Evolutionary conservation across 306 rosid species (phyloP).

Genomic region (Lupinus albus): DNA sequence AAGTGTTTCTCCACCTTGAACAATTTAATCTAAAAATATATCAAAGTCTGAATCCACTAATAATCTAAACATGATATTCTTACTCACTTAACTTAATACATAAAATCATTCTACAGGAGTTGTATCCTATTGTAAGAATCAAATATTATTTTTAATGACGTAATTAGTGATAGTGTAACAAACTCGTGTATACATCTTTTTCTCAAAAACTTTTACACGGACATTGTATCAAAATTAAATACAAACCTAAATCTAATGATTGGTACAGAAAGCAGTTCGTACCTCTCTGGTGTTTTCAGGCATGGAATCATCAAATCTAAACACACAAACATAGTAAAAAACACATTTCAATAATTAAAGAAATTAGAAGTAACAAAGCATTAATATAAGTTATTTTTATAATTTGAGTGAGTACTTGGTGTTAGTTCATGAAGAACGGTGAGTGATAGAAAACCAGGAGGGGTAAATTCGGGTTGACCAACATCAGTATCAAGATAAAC

Average conservation of each 20-base stretch:
- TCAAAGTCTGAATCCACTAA: too few species aligned
- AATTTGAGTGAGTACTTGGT: constrained; percentile 25
- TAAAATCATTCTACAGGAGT: too few species aligned
- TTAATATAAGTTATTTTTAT: neutral
- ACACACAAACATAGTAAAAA: constrained; percentile 19
- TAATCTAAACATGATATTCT: too few species aligned
- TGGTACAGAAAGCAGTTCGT: constrained; percentile 18
- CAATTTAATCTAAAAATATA: too few species aligned
- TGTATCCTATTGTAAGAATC: too few species aligned
- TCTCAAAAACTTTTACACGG: too few species aligned
- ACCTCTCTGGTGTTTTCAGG: constrained; percentile 72
- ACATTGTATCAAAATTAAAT: too few species aligned
- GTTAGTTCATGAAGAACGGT: constrained; percentile 49
- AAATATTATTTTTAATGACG: too few species aligned
- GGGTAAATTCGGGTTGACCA: constrained; percentile 72
- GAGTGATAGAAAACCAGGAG: constrained; percentile 66
- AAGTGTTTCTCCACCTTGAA: too few species aligned
- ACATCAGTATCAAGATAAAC: constrained; percentile 69
- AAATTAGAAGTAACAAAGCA: neutral
- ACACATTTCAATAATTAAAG: neutral
- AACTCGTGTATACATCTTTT: too few species aligned
- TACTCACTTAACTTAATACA: too few species aligned
- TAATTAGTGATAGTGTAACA: too few species aligned
- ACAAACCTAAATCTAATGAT: neutral
- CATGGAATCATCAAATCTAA: constrained; percentile 67